Evolutionary conservation across 192 early-diverging fungal species (phyloP).

Genomic region (Mortierella antarctica): DNA sequence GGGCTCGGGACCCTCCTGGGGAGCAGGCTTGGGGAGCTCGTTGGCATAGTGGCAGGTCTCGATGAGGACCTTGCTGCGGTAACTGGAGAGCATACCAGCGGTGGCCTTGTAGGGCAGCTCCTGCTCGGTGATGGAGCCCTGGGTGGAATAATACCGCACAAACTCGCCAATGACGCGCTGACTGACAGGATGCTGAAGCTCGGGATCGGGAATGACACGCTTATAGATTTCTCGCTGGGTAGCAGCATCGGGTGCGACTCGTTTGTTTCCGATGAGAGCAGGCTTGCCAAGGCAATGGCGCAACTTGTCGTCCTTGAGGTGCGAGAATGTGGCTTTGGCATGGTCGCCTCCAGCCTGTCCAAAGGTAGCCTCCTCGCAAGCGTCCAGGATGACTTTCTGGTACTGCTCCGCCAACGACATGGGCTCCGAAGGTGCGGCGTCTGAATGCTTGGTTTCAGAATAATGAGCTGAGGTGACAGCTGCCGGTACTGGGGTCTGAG

Average conservation of each 20-base stretch:
- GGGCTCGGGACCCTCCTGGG: neutral
- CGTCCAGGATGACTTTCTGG: neutral
- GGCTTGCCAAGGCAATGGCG: neutral
- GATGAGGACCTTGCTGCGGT: neutral
- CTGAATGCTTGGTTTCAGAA: no score
- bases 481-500: no score
- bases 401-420: neutral
- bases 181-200: neutral
- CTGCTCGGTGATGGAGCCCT: neutral
- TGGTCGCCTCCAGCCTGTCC: neutral
- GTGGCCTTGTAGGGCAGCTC: neutral
- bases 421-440: no score
- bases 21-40: neutral
- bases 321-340: neutral
- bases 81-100: neutral
- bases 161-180: slow-evolving; percentile 1
- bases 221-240: neutral
- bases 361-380: neutral
- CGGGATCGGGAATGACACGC: neutral
- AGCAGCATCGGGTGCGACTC: neutral
- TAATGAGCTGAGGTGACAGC: no score
- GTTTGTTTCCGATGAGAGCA: neutral
- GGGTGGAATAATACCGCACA: neutral
- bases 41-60: neutral
- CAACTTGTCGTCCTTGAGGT: slow-evolving; percentile 4